Evolutionary conservation across 2,329 filamentous ascomycete species (phyloP).

Genomic region (Dothidotthia symphoricarpi): DNA sequence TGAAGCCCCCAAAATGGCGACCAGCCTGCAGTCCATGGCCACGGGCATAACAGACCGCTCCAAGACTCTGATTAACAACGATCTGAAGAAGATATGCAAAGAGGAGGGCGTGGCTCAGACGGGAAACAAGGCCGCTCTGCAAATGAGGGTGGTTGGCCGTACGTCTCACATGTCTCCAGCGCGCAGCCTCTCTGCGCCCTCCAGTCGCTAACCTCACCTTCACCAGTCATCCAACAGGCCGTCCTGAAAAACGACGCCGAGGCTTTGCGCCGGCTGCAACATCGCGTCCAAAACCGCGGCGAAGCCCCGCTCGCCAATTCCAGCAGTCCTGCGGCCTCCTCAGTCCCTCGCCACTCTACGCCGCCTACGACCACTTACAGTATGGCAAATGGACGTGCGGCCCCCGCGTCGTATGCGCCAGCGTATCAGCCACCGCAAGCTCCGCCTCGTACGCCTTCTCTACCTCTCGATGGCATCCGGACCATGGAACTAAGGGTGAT

Average conservation of each 20-base stretch:
- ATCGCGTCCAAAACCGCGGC: constrained; percentile 45
- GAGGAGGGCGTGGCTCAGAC: constrained; percentile 67
- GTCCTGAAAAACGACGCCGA: constrained; percentile 36
- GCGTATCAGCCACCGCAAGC: constrained; percentile 15
- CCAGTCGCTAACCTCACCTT: constrained; percentile 20
- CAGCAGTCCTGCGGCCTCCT: constrained; percentile 18
- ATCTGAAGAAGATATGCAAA: constrained; percentile 74
- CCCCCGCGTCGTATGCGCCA: constrained; percentile 8
- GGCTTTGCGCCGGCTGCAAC: constrained; percentile 40
- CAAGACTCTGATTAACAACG: constrained; percentile 59
- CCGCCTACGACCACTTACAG: constrained; percentile 22
- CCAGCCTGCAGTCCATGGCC: constrained; percentile 44
- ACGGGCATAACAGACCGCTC: constrained; percentile 45
- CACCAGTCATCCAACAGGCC: constrained; percentile 42
- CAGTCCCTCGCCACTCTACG: constrained; percentile 17
- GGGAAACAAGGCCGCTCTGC: constrained; percentile 81
- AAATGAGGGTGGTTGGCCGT: constrained; percentile 76
- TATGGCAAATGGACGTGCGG: constrained; percentile 23
- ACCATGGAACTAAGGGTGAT: constrained; percentile 11
- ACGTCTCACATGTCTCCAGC: constrained; percentile 45
- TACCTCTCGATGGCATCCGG: neutral
- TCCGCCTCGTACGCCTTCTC: constrained; percentile 18
- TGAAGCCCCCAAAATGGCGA: constrained; percentile 26
- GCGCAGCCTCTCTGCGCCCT: constrained; percentile 2
- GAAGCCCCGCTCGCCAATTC: constrained; percentile 28